Evolutionary conservation across 495 filamentous ascomycete species (phyloP).

Genomic region (Apiosordaria backusii): DNA sequence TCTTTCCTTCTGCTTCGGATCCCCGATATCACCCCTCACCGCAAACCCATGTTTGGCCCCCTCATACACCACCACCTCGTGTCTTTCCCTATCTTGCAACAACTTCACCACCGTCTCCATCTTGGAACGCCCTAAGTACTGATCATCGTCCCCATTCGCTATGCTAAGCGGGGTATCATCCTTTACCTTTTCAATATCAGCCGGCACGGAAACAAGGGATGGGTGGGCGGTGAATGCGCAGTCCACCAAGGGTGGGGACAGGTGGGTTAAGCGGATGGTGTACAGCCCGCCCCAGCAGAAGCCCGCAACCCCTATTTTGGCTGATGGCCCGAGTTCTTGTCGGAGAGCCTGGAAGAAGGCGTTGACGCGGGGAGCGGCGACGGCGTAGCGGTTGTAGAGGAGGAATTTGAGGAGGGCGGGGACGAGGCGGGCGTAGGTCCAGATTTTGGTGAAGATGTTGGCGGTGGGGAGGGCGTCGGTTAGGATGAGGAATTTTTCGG

Average conservation of each 20-base stretch:
- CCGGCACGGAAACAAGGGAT: conserved; percentile 47
- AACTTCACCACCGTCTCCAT: conserved; percentile 44
- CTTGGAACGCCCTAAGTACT: conserved; percentile 36
- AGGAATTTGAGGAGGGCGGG: conserved; percentile 36
- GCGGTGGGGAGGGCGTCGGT: not conserved
- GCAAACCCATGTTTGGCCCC: conserved; percentile 64
- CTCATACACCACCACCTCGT: conserved; percentile 51
- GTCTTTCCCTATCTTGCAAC: conserved; percentile 36
- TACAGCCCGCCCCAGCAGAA: conserved; percentile 62
- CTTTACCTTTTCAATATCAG: conserved; percentile 50
- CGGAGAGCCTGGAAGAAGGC: conserved; percentile 48
- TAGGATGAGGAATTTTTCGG: conserved; percentile 21
- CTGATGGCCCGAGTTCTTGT: conserved; percentile 22
- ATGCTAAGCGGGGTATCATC: conserved; percentile 48
- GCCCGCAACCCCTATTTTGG: conserved; percentile 47
- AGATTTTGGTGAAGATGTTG: conserved; percentile 9
- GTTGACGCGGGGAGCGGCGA: conserved; percentile 42
- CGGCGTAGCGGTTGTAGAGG: conserved; percentile 31
- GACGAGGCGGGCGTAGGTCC: conserved; percentile 9
- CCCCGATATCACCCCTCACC: conserved; percentile 44
- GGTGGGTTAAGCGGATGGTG: conserved; percentile 41
- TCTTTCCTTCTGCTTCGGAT: conserved; percentile 43
- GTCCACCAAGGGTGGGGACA: conserved; percentile 42
- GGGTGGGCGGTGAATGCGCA: conserved; percentile 56
- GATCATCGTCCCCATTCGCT: conserved; percentile 54